A percentile compares a stretch with the other conserved stretches of the same genome.
Conservation (phyloP, 1,284 basidiomycete genomes). For the Malassezia yamatoensis region DNA sequence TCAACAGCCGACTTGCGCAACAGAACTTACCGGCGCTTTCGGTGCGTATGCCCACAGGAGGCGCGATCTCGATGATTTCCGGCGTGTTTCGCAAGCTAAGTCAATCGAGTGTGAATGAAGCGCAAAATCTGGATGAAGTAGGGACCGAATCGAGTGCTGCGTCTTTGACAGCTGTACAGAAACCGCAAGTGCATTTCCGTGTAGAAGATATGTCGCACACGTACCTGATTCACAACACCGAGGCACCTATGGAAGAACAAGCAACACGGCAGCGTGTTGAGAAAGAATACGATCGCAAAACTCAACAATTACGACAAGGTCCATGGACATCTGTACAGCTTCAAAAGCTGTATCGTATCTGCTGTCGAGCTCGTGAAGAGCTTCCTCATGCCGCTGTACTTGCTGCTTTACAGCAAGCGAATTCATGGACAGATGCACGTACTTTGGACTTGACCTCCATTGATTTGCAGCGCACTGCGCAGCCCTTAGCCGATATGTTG, state of each 20-base stretch:
- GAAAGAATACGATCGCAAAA: conserved; percentile 25
- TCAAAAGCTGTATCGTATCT: conserved; percentile 40
- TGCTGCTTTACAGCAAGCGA: conserved; percentile 4
- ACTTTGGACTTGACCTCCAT: conserved; percentile 30
- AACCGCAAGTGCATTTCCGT: conserved; percentile 39
- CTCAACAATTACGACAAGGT: not conserved
- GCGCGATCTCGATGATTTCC: conserved; percentile 29
- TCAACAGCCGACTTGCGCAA: conserved; percentile 42
- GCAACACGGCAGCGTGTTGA: conserved; percentile 38
- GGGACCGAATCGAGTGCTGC: not conserved
- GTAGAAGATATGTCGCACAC: conserved; percentile 38
- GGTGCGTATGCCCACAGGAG: conserved; percentile 15
- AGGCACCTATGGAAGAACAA: conserved; percentile 37
- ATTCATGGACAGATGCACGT: conserved; percentile 1
- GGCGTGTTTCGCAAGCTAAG: conserved; percentile 35
- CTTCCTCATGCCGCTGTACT: conserved; percentile 17
- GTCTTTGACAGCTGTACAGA: not conserved
- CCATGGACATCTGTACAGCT: conserved; percentile 36
- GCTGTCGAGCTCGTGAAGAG: conserved; percentile 44
- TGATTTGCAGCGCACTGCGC: conserved; percentile 32
- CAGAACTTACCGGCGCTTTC: conserved; percentile 43
- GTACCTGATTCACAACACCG: conserved; percentile 38
- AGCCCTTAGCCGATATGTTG: conserved; percentile 42
- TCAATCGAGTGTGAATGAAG: not conserved
- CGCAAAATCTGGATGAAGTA: not conserved